Evolutionary conservation across 2,329 filamentous ascomycete species (phyloP), one percentile per base, ranked within the genome.

Genomic region (Monascus ruber): DNA sequence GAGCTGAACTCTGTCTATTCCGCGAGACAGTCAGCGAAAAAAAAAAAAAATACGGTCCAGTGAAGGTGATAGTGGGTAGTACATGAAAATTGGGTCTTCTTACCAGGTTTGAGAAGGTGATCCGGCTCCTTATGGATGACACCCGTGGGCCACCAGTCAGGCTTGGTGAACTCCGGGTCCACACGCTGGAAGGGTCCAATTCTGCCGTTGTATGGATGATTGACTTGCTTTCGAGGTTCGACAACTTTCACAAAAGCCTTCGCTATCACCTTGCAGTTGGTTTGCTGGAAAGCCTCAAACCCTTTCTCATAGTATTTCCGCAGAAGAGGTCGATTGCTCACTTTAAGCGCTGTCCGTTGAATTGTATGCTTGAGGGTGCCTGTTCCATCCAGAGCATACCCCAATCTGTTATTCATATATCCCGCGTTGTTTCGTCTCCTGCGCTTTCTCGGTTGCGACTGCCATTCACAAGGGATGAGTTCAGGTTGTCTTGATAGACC

Each of bases 61-160:
- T 17, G 17, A 17, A 3, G 17, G 17, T 17, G 17, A 17, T 17
- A 17, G 17, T 17, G 17, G 17, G 17, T 17, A 17, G 17, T 17
- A 17, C 17, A 17, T 17, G 17, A 17, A 17, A 17, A 17, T 17
- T 17, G 17, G 17, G 17, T 11, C 24, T n/a, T 31, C 59, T 44
- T 54, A 68, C 65, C 60, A 36, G 53, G 49, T 43, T 65, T 66
- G 28, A 55, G 52, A 11, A 67, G 53, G 49, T 70, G 66, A 43
- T 68, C 65, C 6, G 66, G 65, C 42, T 69, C 66, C 41, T 54
- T 58, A 44, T 69, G 66, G 8, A 51, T 62, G 33, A 66, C 60
- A 26, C 58, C 60, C 17, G 45, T 33, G 24, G 60, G 59, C 59
- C 60, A 65, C 56, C 56, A 64, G 11, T 54, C 51, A 2, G 65